Evolutionary conservation across 345 rosid genomes (phyloP), one percentile per base, ranked within the genome.

Genomic region (Pelargonium nanum): DNA sequence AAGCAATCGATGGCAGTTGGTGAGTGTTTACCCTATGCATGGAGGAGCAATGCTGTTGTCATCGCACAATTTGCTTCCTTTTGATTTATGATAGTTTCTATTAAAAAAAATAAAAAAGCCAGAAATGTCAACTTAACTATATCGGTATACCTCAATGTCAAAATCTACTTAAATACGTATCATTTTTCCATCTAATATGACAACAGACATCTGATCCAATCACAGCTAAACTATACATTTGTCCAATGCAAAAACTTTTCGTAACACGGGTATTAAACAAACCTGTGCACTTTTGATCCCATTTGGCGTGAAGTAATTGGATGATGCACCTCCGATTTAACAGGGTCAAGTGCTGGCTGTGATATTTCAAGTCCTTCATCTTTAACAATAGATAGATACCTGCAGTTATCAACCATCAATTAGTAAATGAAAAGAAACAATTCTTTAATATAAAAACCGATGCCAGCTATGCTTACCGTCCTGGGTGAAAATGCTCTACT

Each of bases 311-410:
- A 81, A 9, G 96, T 92, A 60, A 92, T 83, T 30, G 64, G 86
- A 71, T 85, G 89, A 72, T 89, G 91, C 24, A 89, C 76, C 22
- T 77, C 82, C n/a, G 98, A 87, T 74, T 85, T 80, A 8, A 63
- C 62, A 64, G 85, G 83, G 75, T 92, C 98, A 9, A 92, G 93
- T 40, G 98, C 96, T 0, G 98, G 96, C 62, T 92, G 98, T 19
- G 98, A 89, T 76, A 92, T 83, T 74, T 92, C 85, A 26, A 92
- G 84, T 4, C 98, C 91, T 58, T 92, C 93, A 1, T 80, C 80
- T 74, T 80, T 74, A 59, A 85, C 77, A 58, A 85, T 79, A 24
- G 85, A 72, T 57, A 92, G 44, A 69, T 91, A 91, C 62, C 97
- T 90, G 65, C 59, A 48, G 15, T 12, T 0, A 40, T 40, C 16